These are phyloP conservation scores for Patellaria atrata DNA, from an alignment of 495 filamentous ascomycete genomes.

Conservation along the genomic window DNA sequence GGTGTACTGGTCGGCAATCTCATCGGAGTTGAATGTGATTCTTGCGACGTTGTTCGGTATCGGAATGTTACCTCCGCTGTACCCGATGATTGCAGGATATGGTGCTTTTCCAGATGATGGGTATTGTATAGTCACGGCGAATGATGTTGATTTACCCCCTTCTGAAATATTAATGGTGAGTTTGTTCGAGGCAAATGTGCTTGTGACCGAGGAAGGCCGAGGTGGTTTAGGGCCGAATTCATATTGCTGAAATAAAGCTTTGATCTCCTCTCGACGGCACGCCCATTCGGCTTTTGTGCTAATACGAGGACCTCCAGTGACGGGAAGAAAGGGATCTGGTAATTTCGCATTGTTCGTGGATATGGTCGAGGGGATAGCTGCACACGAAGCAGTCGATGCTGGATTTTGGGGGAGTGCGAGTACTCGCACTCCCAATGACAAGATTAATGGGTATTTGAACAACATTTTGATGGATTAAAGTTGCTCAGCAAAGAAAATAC, in stretches of 20 bases:
- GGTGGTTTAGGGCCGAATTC: constrained; percentile 16
- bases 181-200: constrained; percentile 24
- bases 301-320: constrained; percentile 8
- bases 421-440: too few species aligned
- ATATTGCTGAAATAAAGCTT: constrained; percentile 13
- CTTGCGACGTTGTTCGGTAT: constrained; percentile 26
- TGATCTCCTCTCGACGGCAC: constrained; percentile 15
- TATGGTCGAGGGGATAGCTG: constrained; percentile 2
- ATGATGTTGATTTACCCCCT: constrained; percentile 10
- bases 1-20: constrained; percentile 22
- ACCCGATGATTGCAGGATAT: constrained; percentile 32
- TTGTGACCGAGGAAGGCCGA: constrained; percentile 14
- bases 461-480: too few species aligned
- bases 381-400: too few species aligned
- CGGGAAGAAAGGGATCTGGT: constrained; percentile 16
- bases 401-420: too few species aligned
- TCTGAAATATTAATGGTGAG: constrained; percentile 30
- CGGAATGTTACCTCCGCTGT: constrained; percentile 25
- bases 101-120: constrained; percentile 21
- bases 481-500: too few species aligned
- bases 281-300: constrained; percentile 10
- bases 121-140: constrained; percentile 16
- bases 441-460: too few species aligned
- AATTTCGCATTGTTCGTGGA: constrained; percentile 5
- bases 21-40: constrained; percentile 22